These are phyloP conservation scores for Suillus luteus DNA, from an alignment of 768 basidiomycete genomes.

Conservation along the genomic window DNA sequence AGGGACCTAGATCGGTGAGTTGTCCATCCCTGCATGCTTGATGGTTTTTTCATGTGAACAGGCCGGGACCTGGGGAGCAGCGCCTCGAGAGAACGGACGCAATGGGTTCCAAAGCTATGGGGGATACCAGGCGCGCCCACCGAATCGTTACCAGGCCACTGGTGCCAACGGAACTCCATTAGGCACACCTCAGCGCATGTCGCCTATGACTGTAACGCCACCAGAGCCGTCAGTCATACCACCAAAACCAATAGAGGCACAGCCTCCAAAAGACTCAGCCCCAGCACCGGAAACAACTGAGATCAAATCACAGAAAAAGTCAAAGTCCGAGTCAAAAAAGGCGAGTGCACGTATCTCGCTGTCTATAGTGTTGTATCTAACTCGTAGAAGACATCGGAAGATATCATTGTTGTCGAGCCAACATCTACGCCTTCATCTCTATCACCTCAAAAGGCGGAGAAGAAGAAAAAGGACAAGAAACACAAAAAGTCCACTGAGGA, in stretches of 20 bases:
- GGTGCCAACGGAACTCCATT: conserved; percentile 76
- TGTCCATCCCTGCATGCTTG: too few species aligned
- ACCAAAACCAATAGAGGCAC: neutral
- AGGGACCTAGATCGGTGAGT: conserved; percentile 61
- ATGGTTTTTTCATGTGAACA: conserved; percentile 15
- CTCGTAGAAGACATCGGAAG: conserved; percentile 16
- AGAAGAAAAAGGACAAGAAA: conserved; percentile 24
- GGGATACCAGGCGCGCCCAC: conserved; percentile 28
- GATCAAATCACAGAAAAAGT: conserved; percentile 6
- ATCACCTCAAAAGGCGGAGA: conserved; percentile 15
- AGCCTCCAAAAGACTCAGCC: neutral
- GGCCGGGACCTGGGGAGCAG: conserved; percentile 27
- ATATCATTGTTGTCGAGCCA: neutral
- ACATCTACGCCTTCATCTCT: neutral
- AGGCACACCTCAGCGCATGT: conserved; percentile 59
- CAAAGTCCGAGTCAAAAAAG: conserved; percentile 20
- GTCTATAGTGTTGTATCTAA: neutral
- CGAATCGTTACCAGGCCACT: conserved; percentile 36
- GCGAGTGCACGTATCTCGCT: conserved; percentile 14
- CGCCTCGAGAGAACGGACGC: conserved; percentile 34
- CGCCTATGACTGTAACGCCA: conserved; percentile 37
- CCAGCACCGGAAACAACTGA: neutral
- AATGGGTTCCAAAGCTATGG: conserved; percentile 31
- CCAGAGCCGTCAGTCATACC: conserved; percentile 14
- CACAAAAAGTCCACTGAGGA: conserved; percentile 13